Evolutionary conservation across 805 yeast genomes (phyloP).

Genomic region (Wickerhamomyces bisporus): DNA sequence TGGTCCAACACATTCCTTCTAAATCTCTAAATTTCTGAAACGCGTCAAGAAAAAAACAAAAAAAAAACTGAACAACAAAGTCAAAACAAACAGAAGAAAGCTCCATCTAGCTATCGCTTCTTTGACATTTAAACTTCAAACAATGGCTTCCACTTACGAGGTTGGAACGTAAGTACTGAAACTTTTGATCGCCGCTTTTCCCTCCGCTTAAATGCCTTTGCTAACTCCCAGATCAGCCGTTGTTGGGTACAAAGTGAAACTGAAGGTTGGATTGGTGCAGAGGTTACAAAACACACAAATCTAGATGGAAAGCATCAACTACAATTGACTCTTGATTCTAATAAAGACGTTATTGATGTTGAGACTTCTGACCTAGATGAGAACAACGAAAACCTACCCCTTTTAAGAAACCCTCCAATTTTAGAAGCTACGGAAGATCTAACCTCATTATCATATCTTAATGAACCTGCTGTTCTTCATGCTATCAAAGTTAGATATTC

Average conservation of each 20-base stretch:
- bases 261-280: constrained; percentile 71
- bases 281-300: constrained; percentile 42
- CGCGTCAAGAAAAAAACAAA: constrained; percentile 5
- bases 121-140: too few species aligned
- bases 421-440: constrained; percentile 92
- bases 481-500: constrained; percentile 88
- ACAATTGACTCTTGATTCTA: constrained; percentile 49
- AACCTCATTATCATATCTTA: constrained; percentile 84
- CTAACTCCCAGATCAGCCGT: constrained; percentile 38
- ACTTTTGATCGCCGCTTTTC: too few species aligned
- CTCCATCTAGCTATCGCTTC: too few species aligned
- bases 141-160: constrained; percentile 40
- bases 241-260: constrained; percentile 74
- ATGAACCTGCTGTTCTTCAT: constrained; percentile 94
- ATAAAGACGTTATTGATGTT: constrained; percentile 38
- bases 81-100: constrained; percentile 4
- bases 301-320: constrained; percentile 41
- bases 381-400: constrained; percentile 49
- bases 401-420: constrained; percentile 85
- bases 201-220: constrained; percentile 18
- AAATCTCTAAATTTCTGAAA: constrained; percentile 3
- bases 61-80: constrained; percentile 9
- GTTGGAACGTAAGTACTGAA: constrained; percentile 48
- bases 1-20: constrained; percentile 14
- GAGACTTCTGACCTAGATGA: constrained; percentile 36